Evolutionary conservation across 805 yeast genomes (phyloP), one percentile per base, ranked within the genome.

Genomic region (Saccharomycopsis babjevae): DNA sequence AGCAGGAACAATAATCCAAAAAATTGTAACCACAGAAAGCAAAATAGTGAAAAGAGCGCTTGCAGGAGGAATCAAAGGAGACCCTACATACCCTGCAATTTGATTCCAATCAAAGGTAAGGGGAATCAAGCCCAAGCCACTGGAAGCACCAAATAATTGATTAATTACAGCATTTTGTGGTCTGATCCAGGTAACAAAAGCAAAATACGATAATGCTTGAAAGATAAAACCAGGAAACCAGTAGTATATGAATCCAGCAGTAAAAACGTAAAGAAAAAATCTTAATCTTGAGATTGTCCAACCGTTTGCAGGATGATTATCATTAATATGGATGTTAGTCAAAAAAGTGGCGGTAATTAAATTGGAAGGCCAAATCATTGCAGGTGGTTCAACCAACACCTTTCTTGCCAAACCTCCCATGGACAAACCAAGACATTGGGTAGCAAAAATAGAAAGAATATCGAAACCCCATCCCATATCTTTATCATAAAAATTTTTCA

Each of bases 61-160:
- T n/a, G 78, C 73, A 20, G 90, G 89, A 7, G 88, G 85, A 59
- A 83, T 76, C 67, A 85, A 76, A 5, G 90, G 89, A 28, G 85
- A 80, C n/a, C 84, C 84, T 63, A 81, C 72, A 70, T 77, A 79
- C 36, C 73, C 74, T 10, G 83, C 79, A 46, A 84, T 74, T 67
- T 82, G 83, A 67, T 79, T 79, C 89, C 89, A 86, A 71, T 85
- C 89, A 67, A 86, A 84, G 18, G 86, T 81, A 54, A 84, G 69
- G 8, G 91, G 90, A 65, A 84, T 70, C 67, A 83, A 68, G n/a
- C 89, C 90, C 62, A 85, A 71, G 11, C 91, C 91, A 13, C 80
- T 72, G 5, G 72, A 63, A 5, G 80, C 75, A 57, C 93, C 93
- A 66, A 85, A 85, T 22, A 86, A 73, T 67, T 83, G 86, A 66